These are phyloP conservation scores for Corrigiola litoralis DNA, from an alignment of 179 eudicot genomes.

Conservation along the genomic window DNA sequence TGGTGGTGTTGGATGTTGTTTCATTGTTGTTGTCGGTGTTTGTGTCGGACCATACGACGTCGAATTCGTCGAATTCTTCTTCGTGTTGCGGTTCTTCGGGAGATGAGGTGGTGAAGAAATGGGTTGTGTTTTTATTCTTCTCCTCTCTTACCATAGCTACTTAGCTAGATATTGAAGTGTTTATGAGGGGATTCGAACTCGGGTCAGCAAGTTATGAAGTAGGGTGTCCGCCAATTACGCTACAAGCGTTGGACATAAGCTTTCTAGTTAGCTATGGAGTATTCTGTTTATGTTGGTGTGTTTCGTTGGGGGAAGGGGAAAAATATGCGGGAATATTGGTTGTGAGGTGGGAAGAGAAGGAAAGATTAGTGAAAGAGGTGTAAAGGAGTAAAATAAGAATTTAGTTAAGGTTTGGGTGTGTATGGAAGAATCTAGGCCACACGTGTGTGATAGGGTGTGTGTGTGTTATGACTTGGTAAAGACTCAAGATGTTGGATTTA, in stretches of 20 bases:
- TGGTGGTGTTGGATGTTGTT: neutral
- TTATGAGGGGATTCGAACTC: too few species aligned
- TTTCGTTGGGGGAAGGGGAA: neutral
- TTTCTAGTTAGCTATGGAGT: too few species aligned
- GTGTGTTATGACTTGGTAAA: too few species aligned
- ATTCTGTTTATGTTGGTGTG: neutral
- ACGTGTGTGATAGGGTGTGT: too few species aligned
- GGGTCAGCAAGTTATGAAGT: too few species aligned
- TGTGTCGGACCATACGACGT: slow-evolving; percentile 49
- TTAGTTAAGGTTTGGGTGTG: neutral
- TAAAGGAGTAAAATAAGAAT: too few species aligned
- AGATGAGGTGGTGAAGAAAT: neutral
- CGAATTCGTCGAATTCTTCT: slow-evolving; percentile 51
- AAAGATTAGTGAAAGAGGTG: too few species aligned
- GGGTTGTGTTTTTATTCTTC: neutral
- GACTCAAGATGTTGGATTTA: too few species aligned
- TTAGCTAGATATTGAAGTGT: too few species aligned
- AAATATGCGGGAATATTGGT: neutral
- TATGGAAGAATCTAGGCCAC: neutral
- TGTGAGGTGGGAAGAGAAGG: too few species aligned
- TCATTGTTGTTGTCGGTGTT: neutral
- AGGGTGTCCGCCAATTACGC: too few species aligned
- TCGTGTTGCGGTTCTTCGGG: neutral
- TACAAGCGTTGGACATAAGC: too few species aligned
- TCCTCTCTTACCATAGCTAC: slow-evolving; percentile 9